A percentile compares a stretch with the other conserved stretches of the same genome.
Evolutionary conservation across 2,329 filamentous ascomycete species (phyloP).

Genomic region (Colletotrichum cordylinicola): DNA sequence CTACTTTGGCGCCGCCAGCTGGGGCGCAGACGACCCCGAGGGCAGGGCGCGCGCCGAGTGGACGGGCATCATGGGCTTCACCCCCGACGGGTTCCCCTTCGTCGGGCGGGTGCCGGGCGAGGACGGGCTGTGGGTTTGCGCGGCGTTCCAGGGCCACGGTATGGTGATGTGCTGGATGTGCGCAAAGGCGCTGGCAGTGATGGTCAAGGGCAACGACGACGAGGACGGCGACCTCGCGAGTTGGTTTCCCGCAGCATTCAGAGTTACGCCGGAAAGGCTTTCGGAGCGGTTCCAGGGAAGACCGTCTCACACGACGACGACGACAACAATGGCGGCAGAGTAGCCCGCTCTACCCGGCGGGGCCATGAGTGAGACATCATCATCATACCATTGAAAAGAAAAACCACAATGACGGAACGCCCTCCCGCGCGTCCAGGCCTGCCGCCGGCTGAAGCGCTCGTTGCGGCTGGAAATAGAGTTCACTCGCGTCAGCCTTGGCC

Average conservation of each 20-base stretch:
- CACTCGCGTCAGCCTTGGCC: not conserved
- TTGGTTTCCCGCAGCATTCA: slow-evolving; percentile 62
- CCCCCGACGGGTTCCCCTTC: slow-evolving; percentile 56
- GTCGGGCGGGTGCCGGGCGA: slow-evolving; percentile 53
- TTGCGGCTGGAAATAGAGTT: not conserved
- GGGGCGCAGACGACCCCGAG: slow-evolving; percentile 47
- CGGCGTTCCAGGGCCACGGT: slow-evolving; percentile 70
- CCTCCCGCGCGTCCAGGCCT: not conserved
- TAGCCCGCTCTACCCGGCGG: not conserved
- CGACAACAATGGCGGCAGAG: not conserved
- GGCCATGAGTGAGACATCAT: not conserved
- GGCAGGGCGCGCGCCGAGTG: slow-evolving; percentile 52
- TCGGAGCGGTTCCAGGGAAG: slow-evolving; percentile 1
- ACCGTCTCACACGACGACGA: not conserved
- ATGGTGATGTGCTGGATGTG: slow-evolving; percentile 70
- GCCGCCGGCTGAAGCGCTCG: not conserved
- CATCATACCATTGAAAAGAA: not conserved
- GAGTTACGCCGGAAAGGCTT: slow-evolving; percentile 51
- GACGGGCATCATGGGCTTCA: slow-evolving; percentile 65
- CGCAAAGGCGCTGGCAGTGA: slow-evolving; percentile 60
- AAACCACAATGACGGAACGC: not conserved
- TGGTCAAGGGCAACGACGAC: slow-evolving; percentile 48
- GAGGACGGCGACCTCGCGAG: slow-evolving; percentile 32
- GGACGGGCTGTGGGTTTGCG: slow-evolving; percentile 58
- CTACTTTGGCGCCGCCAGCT: slow-evolving; percentile 57